Conservation (phyloP, 73 alveolate species). For the Paramecium sonneborni region DNA sequence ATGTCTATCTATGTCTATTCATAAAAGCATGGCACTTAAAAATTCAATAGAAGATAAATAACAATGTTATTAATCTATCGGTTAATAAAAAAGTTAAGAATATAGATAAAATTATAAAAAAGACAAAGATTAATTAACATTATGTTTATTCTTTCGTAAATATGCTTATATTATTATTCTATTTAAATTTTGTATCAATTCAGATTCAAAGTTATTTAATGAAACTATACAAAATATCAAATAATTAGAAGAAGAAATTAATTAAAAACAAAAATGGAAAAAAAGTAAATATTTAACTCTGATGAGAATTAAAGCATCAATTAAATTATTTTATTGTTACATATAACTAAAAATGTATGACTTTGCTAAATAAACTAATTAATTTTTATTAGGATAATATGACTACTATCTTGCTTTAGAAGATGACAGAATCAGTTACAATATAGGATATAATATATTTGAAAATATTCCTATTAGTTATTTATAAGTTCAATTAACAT, state of each 20-base stretch:
- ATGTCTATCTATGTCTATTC: not conserved
- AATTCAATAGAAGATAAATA: not conserved
- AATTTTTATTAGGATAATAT: not conserved
- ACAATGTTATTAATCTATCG: not conserved
- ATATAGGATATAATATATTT: not conserved
- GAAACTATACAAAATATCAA: not conserved
- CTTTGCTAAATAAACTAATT: not conserved
- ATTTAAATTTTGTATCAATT: not conserved
- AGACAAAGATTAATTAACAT: not conserved
- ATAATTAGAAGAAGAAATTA: not conserved
- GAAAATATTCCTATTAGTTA: not conserved
- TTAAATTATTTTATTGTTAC: not conserved
- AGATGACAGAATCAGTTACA: not conserved
- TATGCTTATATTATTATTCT: not conserved
- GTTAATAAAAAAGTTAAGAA: not conserved
- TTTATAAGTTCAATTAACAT: not conserved
- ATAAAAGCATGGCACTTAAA: not conserved
- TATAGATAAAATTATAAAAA: not conserved
- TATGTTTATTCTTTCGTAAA: conserved; percentile 1
- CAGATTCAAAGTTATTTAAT: not conserved
- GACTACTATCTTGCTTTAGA: not conserved
- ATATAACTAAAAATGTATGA: not conserved
- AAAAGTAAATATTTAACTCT: not conserved
- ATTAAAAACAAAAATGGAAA: not conserved
- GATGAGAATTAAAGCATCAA: not conserved